A percentile compares a stretch with the other conserved stretches of the same genome.
Conservation (phyloP, 306 rosid species). For the Geum urbanum region DNA sequence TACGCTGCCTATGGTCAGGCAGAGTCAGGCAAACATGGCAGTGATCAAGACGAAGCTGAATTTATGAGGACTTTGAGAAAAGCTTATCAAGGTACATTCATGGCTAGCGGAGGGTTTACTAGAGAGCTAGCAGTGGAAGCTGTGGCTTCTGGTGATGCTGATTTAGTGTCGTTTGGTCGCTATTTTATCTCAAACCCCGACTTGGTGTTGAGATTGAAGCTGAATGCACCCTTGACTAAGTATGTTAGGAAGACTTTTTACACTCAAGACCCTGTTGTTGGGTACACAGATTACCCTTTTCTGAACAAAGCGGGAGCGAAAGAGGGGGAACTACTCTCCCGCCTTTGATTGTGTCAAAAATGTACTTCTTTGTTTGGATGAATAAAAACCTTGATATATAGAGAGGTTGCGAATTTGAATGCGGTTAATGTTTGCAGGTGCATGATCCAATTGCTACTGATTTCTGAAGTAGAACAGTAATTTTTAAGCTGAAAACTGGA, state of each 20-base stretch:
- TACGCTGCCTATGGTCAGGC: conserved; percentile 71
- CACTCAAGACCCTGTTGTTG: conserved; percentile 78
- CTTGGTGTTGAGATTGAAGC: conserved; percentile 55
- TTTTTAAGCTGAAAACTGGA: background rate
- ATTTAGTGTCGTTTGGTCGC: conserved; percentile 80
- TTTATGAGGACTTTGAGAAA: conserved; percentile 53
- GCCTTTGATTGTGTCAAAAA: conserved; percentile 40
- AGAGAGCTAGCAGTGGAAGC: conserved; percentile 74
- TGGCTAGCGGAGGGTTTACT: conserved; percentile 85
- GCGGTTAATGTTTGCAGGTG: background rate
- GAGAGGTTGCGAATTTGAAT: background rate
- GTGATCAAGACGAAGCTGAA: conserved; percentile 57
- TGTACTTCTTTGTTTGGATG: background rate
- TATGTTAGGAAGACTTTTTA: conserved; percentile 76
- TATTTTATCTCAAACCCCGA: conserved; percentile 79
- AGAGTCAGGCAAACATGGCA: conserved; percentile 33
- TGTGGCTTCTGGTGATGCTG: conserved; percentile 63
- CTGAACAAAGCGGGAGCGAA: conserved; percentile 25
- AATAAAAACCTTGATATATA: background rate
- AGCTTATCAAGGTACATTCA: conserved; percentile 70
- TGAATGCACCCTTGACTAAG: conserved; percentile 57
- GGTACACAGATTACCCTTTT: conserved; percentile 83
- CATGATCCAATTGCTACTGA: background rate
- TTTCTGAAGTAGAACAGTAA: background rate
- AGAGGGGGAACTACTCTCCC: conserved; percentile 27